Evolutionary conservation across 768 basidiomycete species (phyloP), one percentile per base, ranked within the genome.

Genomic region (Agaricus sinodeliciosus): DNA sequence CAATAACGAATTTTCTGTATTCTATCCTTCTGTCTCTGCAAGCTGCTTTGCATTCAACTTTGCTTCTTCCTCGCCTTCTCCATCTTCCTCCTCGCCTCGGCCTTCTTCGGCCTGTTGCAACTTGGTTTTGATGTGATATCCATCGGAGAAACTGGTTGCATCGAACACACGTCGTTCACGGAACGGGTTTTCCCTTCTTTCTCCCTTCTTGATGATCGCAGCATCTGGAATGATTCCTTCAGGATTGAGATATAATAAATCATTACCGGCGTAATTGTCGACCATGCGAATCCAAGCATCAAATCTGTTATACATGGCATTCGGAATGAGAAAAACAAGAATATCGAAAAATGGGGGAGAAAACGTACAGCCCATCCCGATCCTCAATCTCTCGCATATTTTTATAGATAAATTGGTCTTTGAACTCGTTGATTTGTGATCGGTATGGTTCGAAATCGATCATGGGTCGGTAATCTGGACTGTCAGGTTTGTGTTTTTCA

Each of bases 371-470:
- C 52, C 84, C 87, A 59, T 79, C 74, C 15, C 75, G 77, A 56
- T 90, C 84, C 67, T 99, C 96, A 25, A 92, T 84, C 55, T 76
- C 71, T 43, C 93, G 80, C 86, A 98, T 89, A 57, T 82, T 81
- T 57, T 86, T 76, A 62, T 97, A 97, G 28, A 99, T 95, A 57
- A 80, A 79, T 60, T 77, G 75, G 61, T 88, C 74, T 70, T 96
- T 97, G 75, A 99, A 98, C 16, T 66, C 73, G 37, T 87, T 77
- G 48, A 98, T 92, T 55, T 72, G 65, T 15, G 81, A 79, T n/a
- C 71, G 69, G 63, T 91, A 77, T 36, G 69, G 62, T 37, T 81
- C 82, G 58, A 94, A 90, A 59, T 87, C 79, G 60, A 94, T 87
- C 1, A 75, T 72, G 2, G 83, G 82, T 41, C 90, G 79, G 65